These are phyloP conservation scores for Fonsecaea nubica DNA, from an alignment of 2,329 filamentous ascomycete species.

Conservation along the genomic window DNA sequence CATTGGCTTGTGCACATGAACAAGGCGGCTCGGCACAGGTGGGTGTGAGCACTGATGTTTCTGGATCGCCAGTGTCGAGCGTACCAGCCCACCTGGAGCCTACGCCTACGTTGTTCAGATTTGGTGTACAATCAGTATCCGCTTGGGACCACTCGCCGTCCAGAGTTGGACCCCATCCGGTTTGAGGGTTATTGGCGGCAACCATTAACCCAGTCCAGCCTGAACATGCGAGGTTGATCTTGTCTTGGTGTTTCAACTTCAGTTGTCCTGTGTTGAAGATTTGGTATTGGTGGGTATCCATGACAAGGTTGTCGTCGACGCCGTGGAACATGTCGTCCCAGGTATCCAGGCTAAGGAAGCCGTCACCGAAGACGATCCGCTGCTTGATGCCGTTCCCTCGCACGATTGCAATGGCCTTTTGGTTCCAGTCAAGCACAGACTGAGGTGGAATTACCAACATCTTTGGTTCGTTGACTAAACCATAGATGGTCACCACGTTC, in stretches of 20 bases:
- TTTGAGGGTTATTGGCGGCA: constrained; percentile 68
- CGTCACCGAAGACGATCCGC: constrained; percentile 87
- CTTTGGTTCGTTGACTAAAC: constrained; percentile 89
- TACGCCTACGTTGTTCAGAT: constrained; percentile 87
- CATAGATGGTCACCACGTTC: constrained; percentile 91
- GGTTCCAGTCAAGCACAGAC: constrained; percentile 80
- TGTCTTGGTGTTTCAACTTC: constrained; percentile 77
- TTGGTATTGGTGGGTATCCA: constrained; percentile 98
- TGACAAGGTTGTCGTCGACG: constrained; percentile 71
- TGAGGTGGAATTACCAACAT: constrained; percentile 72
- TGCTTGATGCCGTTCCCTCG: constrained; percentile 75
- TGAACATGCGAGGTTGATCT: constrained; percentile 84
- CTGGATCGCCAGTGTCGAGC: constrained; percentile 67
- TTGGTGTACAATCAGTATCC: constrained; percentile 88
- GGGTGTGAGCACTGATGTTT: constrained; percentile 69
- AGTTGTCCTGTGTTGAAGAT: constrained; percentile 95
- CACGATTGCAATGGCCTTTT: constrained; percentile 72
- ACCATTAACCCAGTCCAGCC: constrained; percentile 84
- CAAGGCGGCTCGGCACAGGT: constrained; percentile 77
- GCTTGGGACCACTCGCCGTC: constrained; percentile 98
- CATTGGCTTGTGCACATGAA: constrained; percentile 77
- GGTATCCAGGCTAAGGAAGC: constrained; percentile 87
- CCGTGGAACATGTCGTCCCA: constrained; percentile 85
- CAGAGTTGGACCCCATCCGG: constrained; percentile 84
- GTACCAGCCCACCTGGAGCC: constrained; percentile 94